Conservation (phyloP, 306 rosid genomes). For the Trichosanthes cucumerina region DNA sequence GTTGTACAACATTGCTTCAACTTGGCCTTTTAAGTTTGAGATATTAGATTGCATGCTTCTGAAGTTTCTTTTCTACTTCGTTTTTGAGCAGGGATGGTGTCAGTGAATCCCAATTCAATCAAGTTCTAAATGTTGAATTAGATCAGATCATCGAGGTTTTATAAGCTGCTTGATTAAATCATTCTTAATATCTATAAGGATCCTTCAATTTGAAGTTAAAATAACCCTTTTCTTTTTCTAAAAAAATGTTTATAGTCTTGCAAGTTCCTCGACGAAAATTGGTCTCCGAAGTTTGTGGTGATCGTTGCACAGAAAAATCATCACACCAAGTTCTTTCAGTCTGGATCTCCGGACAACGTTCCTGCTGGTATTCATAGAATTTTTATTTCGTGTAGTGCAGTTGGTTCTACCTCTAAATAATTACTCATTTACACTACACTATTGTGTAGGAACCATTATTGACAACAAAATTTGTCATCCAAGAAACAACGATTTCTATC, state of each 20-base stretch:
- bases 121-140: conserved; percentile 73
- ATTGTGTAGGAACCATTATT: conserved; percentile 63
- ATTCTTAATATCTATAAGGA: not conserved
- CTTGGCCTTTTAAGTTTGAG: too few species aligned
- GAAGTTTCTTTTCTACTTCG: not conserved
- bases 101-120: conserved; percentile 82
- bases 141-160: conserved; percentile 69
- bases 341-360: conserved; percentile 66
- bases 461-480: conserved; percentile 90
- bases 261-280: conserved; percentile 67
- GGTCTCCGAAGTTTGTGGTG: conserved; percentile 77
- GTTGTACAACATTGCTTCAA: too few species aligned
- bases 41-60: not conserved
- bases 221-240: not conserved
- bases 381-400: too few species aligned
- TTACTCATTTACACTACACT: not conserved
- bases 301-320: conserved; percentile 90
- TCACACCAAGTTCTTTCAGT: conserved; percentile 81
- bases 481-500: conserved; percentile 67
- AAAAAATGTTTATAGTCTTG: conserved; percentile 40
- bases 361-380: conserved; percentile 47
- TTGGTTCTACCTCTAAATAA: not conserved
- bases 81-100: conserved; percentile 71
- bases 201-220: not conserved
- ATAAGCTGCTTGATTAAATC: not conserved